These are phyloP conservation scores for Calonectria multiphialidica DNA, from an alignment of 2,329 filamentous ascomycete genomes.

Conservation along the genomic window DNA sequence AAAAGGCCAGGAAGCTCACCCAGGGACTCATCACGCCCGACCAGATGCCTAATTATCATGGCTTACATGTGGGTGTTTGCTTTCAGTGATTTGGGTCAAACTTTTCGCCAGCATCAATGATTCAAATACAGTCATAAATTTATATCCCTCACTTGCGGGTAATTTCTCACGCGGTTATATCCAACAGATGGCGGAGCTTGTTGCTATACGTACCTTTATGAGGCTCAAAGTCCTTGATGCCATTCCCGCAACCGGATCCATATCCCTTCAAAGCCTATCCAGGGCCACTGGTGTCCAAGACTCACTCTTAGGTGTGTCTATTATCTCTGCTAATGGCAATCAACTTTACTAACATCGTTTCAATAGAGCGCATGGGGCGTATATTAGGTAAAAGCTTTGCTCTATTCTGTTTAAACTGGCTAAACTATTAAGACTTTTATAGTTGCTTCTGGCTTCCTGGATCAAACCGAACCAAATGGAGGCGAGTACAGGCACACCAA, in stretches of 20 bases:
- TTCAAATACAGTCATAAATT: not conserved
- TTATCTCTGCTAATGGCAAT: not conserved
- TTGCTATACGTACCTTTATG: constrained; percentile 47
- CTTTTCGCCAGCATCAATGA: not conserved
- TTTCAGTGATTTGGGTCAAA: not conserved
- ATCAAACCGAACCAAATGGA: constrained; percentile 41
- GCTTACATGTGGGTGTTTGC: constrained; percentile 43
- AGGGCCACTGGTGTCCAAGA: constrained; percentile 42
- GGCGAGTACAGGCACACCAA: constrained; percentile 48
- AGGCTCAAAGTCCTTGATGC: constrained; percentile 45
- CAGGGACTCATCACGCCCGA: constrained; percentile 43
- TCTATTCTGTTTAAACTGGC: not conserved
- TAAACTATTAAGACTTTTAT: not conserved
- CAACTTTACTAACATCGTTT: not conserved
- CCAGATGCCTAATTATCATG: constrained; percentile 48
- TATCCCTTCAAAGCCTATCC: constrained; percentile 44
- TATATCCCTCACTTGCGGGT: not conserved
- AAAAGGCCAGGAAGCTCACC: constrained; percentile 42
- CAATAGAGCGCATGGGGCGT: constrained; percentile 44
- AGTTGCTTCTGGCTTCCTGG: constrained; percentile 47
- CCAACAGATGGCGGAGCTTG: constrained; percentile 46
- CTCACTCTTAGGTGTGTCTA: constrained; percentile 42
- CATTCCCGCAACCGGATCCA: constrained; percentile 42
- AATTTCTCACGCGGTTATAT: constrained; percentile 5
- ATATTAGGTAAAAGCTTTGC: constrained; percentile 35